A percentile compares a stretch with the other conserved stretches of the same genome.
These are phyloP conservation scores for Farysia itapuensis DNA, from an alignment of 1,284 basidiomycete species.

Conservation along the genomic window DNA sequence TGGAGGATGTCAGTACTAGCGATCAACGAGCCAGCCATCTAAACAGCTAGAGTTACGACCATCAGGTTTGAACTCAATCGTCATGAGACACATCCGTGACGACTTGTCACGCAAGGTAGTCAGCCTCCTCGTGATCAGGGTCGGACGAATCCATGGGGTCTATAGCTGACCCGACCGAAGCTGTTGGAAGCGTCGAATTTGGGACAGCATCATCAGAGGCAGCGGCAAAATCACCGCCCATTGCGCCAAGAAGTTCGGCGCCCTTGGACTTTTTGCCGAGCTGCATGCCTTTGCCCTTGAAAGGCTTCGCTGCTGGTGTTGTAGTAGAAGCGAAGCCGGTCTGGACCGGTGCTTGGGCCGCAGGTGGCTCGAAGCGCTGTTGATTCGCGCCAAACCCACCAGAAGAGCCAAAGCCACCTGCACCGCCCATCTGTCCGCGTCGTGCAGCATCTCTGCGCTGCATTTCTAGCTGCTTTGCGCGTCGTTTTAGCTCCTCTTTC, in stretches of 20 bases:
- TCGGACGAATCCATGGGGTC: conserved; percentile 65
- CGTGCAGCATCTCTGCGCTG: conserved; percentile 71
- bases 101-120: no score
- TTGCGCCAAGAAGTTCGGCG: conserved; percentile 79
- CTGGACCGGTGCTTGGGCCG: conserved; percentile 44
- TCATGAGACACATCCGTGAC: no score
- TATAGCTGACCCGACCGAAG: conserved; percentile 54
- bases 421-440: conserved; percentile 38
- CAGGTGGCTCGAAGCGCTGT: conserved; percentile 45
- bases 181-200: conserved; percentile 45
- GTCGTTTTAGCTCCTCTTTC: conserved; percentile 96
- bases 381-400: conserved; percentile 23
- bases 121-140: conserved; percentile 76
- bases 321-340: conserved; percentile 32
- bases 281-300: conserved; percentile 97
- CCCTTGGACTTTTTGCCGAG: conserved; percentile 91
- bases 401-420: conserved; percentile 32
- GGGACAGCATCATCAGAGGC: conserved; percentile 64
- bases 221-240: conserved; percentile 65
- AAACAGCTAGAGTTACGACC: no score
- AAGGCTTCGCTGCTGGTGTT: conserved; percentile 66
- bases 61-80: no score
- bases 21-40: no score
- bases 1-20: no score
- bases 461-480: conserved; percentile 97